phyloP scores from a whole-genome alignment of 768 basidiomycete species.

The Agaricus blazei region DNA sequence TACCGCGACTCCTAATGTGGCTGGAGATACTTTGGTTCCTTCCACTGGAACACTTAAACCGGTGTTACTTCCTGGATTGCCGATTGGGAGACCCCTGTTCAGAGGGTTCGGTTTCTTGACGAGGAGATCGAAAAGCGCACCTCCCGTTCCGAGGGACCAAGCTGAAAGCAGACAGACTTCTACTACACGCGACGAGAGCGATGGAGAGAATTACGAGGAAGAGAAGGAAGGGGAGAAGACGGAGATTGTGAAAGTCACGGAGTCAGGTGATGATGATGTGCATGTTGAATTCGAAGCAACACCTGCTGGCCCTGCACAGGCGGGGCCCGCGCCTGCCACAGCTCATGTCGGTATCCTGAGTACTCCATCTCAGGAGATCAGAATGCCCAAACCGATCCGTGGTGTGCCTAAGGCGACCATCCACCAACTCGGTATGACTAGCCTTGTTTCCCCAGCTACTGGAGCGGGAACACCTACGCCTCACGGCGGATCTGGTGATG shows the following conservation, averaged over 20 bases:
- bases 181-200: background rate
- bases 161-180: background rate
- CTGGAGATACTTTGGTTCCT: background rate
- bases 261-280: background rate
- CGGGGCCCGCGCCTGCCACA: background rate
- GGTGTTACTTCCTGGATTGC: constrained; percentile 16
- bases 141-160: constrained; percentile 44
- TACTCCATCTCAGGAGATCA: background rate
- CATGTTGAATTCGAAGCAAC: background rate
- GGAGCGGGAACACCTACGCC: constrained; percentile 18
- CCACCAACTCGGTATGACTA: constrained; percentile 3
- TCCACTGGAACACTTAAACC: constrained; percentile 6
- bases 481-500: background rate
- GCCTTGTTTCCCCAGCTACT: constrained; percentile 4
- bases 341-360: background rate
- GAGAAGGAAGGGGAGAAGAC: background rate
- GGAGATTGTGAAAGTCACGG: background rate
- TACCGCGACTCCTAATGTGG: background rate
- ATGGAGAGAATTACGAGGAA: constrained; percentile 10
- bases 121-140: constrained; percentile 47
- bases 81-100: constrained; percentile 5
- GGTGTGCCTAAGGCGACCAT: background rate
- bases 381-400: constrained; percentile 9
- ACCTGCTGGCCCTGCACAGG: background rate
- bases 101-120: constrained; percentile 40